phyloP scores from a whole-genome alignment of 371 early-diverging fungal genomes.

The Nosema bombycis region DNA sequence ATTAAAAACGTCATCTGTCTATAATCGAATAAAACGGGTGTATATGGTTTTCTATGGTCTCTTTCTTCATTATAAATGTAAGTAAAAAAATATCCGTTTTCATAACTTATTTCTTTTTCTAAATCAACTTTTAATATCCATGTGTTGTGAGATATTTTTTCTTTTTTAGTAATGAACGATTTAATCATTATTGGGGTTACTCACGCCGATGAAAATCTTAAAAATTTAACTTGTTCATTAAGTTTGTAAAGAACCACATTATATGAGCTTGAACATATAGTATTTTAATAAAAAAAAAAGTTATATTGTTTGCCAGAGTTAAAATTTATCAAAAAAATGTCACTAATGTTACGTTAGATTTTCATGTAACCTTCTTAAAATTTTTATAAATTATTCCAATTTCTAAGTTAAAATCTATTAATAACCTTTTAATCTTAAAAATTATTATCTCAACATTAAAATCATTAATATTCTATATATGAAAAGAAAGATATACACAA shows the following conservation, averaged over 20 bases:
- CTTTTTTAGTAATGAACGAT: neutral
- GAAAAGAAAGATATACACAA: neutral
- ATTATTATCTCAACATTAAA: neutral
- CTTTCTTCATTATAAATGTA: neutral
- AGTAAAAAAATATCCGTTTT: neutral
- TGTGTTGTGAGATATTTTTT: slow-evolving; percentile 11
- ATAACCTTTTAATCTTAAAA: too few species aligned
- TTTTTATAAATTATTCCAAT: too few species aligned
- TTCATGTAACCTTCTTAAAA: too few species aligned
- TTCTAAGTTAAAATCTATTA: too few species aligned
- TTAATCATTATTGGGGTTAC: neutral
- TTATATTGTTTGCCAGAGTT: too few species aligned
- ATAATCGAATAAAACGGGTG: slow-evolving; percentile 11
- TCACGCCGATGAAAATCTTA: too few species aligned
- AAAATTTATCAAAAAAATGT: too few species aligned
- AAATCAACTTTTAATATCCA: neutral
- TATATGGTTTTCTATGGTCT: slow-evolving; percentile 21
- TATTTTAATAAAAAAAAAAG: too few species aligned
- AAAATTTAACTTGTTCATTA: too few species aligned
- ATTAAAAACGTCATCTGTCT: slow-evolving; percentile 16
- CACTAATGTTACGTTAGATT: too few species aligned
- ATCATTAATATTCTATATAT: neutral
- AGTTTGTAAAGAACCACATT: too few species aligned
- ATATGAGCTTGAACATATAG: too few species aligned
- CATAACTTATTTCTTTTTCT: neutral